These are phyloP conservation scores for Aspergillus indologenus DNA, from an alignment of 495 filamentous ascomycete species.

Conservation along the genomic window DNA sequence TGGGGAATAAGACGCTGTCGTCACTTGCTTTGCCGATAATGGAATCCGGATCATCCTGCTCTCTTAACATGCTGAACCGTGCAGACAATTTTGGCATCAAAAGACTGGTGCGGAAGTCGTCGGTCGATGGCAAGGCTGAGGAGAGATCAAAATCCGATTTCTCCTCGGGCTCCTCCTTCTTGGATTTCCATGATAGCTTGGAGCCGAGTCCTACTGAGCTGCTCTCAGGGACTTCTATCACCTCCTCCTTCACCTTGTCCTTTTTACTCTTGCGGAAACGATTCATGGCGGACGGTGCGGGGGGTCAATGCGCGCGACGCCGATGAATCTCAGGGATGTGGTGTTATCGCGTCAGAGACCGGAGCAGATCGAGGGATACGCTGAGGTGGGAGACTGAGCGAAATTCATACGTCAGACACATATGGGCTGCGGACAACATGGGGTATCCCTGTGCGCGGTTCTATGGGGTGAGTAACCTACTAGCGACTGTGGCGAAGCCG, in stretches of 20 bases:
- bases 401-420: constrained; percentile 17
- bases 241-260: constrained; percentile 53
- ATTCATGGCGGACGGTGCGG: constrained; percentile 54
- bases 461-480: constrained; percentile 1
- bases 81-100: constrained; percentile 94
- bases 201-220: constrained; percentile 19
- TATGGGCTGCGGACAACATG: background rate
- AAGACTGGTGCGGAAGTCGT: constrained; percentile 95
- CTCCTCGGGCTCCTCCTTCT: constrained; percentile 50
- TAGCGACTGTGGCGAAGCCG: background rate
- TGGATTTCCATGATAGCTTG: constrained; percentile 27
- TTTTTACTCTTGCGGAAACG: constrained; percentile 70
- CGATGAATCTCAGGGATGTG: background rate
- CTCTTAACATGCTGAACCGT: constrained; percentile 91
- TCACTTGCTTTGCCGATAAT: constrained; percentile 91
- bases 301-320: background rate
- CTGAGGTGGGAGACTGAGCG: constrained; percentile 4
- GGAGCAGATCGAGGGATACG: constrained; percentile 6
- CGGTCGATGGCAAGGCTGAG: constrained; percentile 70
- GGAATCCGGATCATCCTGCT: constrained; percentile 86
- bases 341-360: constrained; percentile 2
- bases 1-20: constrained; percentile 84
- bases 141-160: constrained; percentile 70
- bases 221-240: constrained; percentile 37
- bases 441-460: background rate